phyloP scores from a whole-genome alignment of 352 stramenopile species.

The Globisporangium barbulae region DNA sequence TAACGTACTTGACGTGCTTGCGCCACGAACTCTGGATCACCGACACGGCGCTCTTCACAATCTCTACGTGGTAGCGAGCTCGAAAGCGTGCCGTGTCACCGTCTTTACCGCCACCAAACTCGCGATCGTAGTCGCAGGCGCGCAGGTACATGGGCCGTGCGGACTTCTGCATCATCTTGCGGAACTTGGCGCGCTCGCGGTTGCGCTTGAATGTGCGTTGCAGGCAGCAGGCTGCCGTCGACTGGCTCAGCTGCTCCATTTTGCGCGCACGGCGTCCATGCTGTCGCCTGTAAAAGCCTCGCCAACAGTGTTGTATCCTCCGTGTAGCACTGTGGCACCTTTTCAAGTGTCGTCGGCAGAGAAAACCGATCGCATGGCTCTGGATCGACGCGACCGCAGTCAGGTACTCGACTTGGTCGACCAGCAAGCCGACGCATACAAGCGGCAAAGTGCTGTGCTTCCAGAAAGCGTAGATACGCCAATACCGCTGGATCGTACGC shows the following conservation, averaged over 20 bases:
- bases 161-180: conserved; percentile 28
- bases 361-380: conserved; percentile 33
- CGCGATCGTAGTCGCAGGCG: conserved; percentile 17
- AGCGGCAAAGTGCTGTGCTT: conserved; percentile 22
- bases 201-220: conserved; percentile 43
- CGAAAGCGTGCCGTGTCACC: conserved; percentile 21
- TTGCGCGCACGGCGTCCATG: conserved; percentile 23
- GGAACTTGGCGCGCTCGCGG: conserved; percentile 26
- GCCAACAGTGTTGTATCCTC: conserved; percentile 44
- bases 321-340: conserved; percentile 20
- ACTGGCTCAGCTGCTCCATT: conserved; percentile 21
- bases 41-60: conserved; percentile 38
- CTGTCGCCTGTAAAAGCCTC: conserved; percentile 8
- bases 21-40: conserved; percentile 54
- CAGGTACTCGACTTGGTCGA: conserved; percentile 47
- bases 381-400: conserved; percentile 45
- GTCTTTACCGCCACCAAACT: not conserved
- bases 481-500: conserved; percentile 28
- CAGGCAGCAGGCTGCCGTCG: conserved; percentile 45
- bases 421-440: conserved; percentile 22
- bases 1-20: conserved; percentile 22
- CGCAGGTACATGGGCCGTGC: conserved; percentile 50
- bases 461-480: conserved; percentile 30
- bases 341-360: conserved; percentile 35
- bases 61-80: conserved; percentile 26